A percentile compares a stretch with the other conserved stretches of the same genome.
These are phyloP conservation scores for Oidiodendron maius DNA, from an alignment of 495 filamentous ascomycete genomes.

Conservation along the genomic window DNA sequence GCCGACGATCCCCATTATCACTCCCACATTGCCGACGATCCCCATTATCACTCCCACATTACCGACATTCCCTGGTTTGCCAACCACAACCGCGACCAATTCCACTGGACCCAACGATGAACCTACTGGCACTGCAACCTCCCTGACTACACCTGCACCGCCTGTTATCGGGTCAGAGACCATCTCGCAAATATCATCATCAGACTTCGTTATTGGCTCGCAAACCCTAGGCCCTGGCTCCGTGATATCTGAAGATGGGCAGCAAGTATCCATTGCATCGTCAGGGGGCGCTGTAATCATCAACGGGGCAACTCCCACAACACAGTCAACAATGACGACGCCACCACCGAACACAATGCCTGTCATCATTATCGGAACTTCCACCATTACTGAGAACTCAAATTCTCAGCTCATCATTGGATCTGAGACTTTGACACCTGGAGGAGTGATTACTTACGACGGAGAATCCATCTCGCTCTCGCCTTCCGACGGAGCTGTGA, in stretches of 20 bases:
- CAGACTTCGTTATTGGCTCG: constrained; percentile 10
- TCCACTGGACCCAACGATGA: neutral
- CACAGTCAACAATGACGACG: constrained; percentile 9
- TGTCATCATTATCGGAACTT: constrained; percentile 10
- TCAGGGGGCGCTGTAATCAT: neutral
- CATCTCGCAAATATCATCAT: constrained; percentile 16
- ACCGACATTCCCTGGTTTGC: neutral
- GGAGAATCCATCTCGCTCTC: constrained; percentile 11
- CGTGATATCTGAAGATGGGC: neutral
- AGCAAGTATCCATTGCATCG: neutral
- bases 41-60: neutral
- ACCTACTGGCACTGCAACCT: neutral
- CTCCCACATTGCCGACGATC: neutral
- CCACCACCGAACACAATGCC: constrained; percentile 7
- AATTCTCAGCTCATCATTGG: constrained; percentile 14
- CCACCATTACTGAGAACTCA: constrained; percentile 15
- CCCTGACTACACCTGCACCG: constrained; percentile 2
- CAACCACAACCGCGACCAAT: neutral
- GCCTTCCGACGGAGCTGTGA: constrained; percentile 4
- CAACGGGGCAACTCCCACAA: constrained; percentile 2
- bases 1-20: neutral
- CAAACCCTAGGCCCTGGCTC: constrained; percentile 13
- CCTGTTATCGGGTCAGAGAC: constrained; percentile 8
- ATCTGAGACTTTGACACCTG: constrained; percentile 13
- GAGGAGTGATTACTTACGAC: constrained; percentile 4